These are phyloP conservation scores for Spongispora temasekensis DNA, from an alignment of 1,284 basidiomycete genomes.

Conservation along the genomic window DNA sequence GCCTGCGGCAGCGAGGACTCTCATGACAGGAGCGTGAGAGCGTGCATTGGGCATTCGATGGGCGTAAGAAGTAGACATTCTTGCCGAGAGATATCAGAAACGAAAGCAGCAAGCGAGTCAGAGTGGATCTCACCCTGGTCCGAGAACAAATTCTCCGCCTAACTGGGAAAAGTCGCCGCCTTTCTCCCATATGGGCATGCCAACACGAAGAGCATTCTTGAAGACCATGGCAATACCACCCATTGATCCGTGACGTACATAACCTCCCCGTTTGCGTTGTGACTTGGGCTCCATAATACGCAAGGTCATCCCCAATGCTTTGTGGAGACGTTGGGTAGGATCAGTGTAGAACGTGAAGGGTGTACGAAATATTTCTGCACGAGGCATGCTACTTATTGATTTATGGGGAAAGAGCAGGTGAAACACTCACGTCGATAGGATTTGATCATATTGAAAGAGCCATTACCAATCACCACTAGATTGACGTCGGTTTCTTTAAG, in stretches of 20 bases:
- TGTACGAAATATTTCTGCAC: constrained; percentile 57
- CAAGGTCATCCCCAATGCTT: constrained; percentile 74
- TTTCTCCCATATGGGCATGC: constrained; percentile 79
- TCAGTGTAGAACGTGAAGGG: constrained; percentile 77
- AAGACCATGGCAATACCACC: constrained; percentile 71
- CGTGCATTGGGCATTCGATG: constrained; percentile 74
- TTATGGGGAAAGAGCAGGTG: constrained; percentile 9
- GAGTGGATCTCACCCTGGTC: constrained; percentile 58
- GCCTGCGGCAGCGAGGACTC: constrained; percentile 66
- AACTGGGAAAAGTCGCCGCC: constrained; percentile 79
- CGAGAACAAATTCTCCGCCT: constrained; percentile 88
- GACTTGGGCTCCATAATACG: constrained; percentile 42
- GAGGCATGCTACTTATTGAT: no score
- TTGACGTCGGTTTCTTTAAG: constrained; percentile 56
- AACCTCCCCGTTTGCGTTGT: constrained; percentile 50
- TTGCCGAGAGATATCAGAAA: constrained; percentile 25
- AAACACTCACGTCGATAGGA: constrained; percentile 60
- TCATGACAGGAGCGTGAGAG: constrained; percentile 68
- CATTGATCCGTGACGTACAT: constrained; percentile 63
- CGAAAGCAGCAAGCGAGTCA: constrained; percentile 11
- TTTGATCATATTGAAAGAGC: constrained; percentile 69
- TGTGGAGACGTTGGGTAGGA: constrained; percentile 68
- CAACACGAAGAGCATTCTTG: constrained; percentile 61
- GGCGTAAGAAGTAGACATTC: constrained; percentile 59
- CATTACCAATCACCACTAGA: constrained; percentile 78